Percentiles rank a stretch among this genome's conserved stretches.
Conservation (phyloP, 257 asterid genomes). For the Galeopsis tetrahit region DNA sequence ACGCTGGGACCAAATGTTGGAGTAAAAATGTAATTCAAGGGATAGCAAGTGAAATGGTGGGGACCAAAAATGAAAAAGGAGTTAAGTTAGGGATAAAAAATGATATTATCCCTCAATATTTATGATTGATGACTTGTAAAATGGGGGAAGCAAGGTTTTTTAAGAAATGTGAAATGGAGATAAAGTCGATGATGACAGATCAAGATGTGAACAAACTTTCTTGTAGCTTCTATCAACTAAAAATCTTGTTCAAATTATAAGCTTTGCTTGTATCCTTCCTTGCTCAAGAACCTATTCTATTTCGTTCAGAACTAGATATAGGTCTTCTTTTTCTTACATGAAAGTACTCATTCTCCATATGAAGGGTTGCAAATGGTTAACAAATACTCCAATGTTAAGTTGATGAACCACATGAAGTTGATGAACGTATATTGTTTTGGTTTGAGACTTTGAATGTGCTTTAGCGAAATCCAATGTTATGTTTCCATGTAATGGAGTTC, state of each 20-base stretch:
- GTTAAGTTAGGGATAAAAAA: no score
- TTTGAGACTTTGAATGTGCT: slow-evolving; percentile 14
- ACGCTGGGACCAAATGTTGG: no score
- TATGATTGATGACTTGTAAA: not conserved
- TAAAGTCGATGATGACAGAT: slow-evolving; percentile 1
- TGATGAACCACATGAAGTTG: slow-evolving; percentile 11
- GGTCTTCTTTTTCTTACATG: not conserved
- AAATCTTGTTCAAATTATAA: not conserved
- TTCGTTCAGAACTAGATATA: not conserved
- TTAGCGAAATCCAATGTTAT: not conserved
- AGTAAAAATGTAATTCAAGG: no score
- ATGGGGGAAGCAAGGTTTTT: slow-evolving; percentile 10
- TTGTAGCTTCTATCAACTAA: not conserved
- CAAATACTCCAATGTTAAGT: not conserved
- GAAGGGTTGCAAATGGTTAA: slow-evolving; percentile 11
- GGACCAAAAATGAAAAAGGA: no score
- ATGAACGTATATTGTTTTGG: not conserved
- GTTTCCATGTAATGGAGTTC: slow-evolving; percentile 18
- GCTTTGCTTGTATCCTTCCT: slow-evolving; percentile 3
- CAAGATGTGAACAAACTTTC: not conserved
- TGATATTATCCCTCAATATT: not conserved
- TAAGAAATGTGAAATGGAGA: slow-evolving; percentile 4
- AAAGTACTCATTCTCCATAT: not conserved
- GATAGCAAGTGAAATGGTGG: no score
- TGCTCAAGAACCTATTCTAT: not conserved